Base-by-base conservation (phyloP, 352 stramenopile genomes). In the Phytophthora melonis region DNA sequence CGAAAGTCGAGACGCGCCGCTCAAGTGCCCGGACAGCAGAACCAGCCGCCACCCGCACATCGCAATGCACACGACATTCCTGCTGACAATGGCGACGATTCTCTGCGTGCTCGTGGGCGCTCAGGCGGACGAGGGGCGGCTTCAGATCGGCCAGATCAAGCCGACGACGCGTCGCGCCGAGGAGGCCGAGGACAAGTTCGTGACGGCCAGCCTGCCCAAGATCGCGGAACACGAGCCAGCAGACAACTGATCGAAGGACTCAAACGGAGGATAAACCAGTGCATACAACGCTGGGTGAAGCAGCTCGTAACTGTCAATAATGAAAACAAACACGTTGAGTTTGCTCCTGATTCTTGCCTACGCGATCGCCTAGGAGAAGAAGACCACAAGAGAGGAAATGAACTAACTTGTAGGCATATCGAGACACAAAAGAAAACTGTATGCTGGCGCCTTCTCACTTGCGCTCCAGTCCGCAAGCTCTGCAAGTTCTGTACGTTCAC, bases 191-290 rank as follows among this genome's bases (percentile, higher is more conserved):
- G 69, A 69, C 23, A 74, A 77, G 47, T 43, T 67, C 49, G 45
- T 77, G n/a, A 59, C 36, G 6, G 39, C 30, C 14, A 62, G 27
- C 11, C 58, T 77, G 25, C 65, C 47, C 58, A 77, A 77, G 70
- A 23, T 74, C 39, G 14, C 39, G 6, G 39, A 13, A 5, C 23
- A 34, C 23, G 21, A 65, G 43, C 54, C 47, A 11, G 5, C 30
- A 27, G 21, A 14, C 19, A 58, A 74, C 53, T 65, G 49, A 65
- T 6, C 10, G 18, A 45, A 52, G n/a, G 27, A 30, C 2, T 18
- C 53, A n/a, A 21, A 27, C 5, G 8, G 10, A 30, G 21, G 13
- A 57, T 32, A 27, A 18, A 56, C 45, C 47, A 54, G 16, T 19
- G n/a, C 27, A 10, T 18, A 8, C 36, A 16, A 4, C 36, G n/a